These are phyloP conservation scores for Polychytrium aggregatum DNA, from an alignment of 192 early-diverging fungal genomes.

Conservation along the genomic window DNA sequence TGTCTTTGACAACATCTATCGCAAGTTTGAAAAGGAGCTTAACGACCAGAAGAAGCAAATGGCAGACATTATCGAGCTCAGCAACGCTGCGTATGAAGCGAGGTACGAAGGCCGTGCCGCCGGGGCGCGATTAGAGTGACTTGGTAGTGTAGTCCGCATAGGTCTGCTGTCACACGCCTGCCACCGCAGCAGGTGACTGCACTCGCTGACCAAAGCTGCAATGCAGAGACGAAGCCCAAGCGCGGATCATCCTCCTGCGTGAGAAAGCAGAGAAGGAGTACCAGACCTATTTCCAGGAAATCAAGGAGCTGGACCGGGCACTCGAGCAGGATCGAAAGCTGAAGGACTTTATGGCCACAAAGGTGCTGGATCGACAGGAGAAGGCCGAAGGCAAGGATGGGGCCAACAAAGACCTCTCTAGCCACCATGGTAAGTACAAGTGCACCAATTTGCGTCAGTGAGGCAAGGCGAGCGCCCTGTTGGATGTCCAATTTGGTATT, in stretches of 20 bases:
- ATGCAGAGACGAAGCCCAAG: constrained; percentile 44
- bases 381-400: constrained; percentile 10
- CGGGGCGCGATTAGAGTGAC: not conserved
- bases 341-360: constrained; percentile 54
- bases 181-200: too few relatives aligned
- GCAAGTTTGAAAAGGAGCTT: constrained; percentile 45
- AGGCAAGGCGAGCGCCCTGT: too few relatives aligned
- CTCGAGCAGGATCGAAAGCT: constrained; percentile 47
- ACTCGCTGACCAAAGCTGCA: too few relatives aligned
- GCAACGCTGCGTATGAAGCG: constrained; percentile 49
- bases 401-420: constrained; percentile 5
- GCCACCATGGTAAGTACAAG: too few relatives aligned
- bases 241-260: constrained; percentile 35
- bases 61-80: constrained; percentile 51
- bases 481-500: too few relatives aligned
- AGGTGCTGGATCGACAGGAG: constrained; percentile 31
- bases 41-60: constrained; percentile 47
- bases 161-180: too few relatives aligned
- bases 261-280: constrained; percentile 57
- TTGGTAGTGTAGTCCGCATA: not conserved
- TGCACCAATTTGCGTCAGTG: too few relatives aligned
- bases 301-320: constrained; percentile 46
- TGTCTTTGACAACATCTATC: constrained; percentile 48
- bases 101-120: too few relatives aligned
- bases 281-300: constrained; percentile 50